phyloP scores from a whole-genome alignment of 306 rosid species.

The Amphicarpaea edgeworthii region DNA sequence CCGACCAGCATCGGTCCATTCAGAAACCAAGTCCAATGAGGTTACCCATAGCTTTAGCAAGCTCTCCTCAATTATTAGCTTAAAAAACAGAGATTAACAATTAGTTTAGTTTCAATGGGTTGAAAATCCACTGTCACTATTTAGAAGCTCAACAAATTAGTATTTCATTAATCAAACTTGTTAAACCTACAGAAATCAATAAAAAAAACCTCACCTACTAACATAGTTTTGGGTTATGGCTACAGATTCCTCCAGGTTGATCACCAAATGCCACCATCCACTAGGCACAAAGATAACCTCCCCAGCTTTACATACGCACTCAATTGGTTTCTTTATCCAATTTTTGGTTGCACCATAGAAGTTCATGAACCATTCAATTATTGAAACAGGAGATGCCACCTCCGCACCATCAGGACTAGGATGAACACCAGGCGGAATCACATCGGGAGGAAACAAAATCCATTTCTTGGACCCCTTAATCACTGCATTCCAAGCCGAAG shows the following conservation, averaged over 20 bases:
- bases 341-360: constrained; percentile 75
- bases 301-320: constrained; percentile 91
- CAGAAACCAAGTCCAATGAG: constrained; percentile 16
- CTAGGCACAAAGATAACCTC: constrained; percentile 90
- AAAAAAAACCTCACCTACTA: constrained; percentile 67
- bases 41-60: neutral
- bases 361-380: constrained; percentile 98
- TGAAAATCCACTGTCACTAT: neutral
- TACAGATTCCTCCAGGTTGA: constrained; percentile 90
- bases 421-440: constrained; percentile 88
- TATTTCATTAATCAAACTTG: neutral
- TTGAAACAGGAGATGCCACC: constrained; percentile 94
- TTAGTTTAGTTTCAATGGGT: constrained; percentile 27
- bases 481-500: constrained; percentile 98
- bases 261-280: constrained; percentile 99
- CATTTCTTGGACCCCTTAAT: constrained; percentile 95
- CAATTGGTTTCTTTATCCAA: constrained; percentile 85
- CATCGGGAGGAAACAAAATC: constrained; percentile 92
- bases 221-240: constrained; percentile 96
- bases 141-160: neutral
- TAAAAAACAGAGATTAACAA: neutral
- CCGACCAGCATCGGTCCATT: neutral
- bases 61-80: neutral
- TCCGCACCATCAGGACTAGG: constrained; percentile 97
- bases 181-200: constrained; percentile 22